Evolutionary conservation across 1,284 basidiomycete species (phyloP), one percentile per base, ranked within the genome.

Genomic region (Mycena citricolor): DNA sequence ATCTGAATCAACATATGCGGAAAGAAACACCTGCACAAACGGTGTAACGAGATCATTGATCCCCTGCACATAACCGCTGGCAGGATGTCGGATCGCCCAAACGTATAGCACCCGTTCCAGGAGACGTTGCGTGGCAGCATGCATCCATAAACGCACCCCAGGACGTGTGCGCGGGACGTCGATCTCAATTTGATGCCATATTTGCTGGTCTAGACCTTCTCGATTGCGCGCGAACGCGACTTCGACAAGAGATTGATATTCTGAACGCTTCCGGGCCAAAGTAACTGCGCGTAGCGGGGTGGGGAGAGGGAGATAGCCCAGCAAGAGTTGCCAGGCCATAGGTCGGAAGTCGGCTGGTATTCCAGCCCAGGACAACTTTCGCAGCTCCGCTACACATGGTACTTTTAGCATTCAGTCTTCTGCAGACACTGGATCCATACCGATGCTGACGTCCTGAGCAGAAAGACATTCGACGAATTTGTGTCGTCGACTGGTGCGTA

Each of bases 141-240:
- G 83, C 78, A 90, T 88, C 94, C 94, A 98, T 20, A 98, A 67
- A 24, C 72, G 75, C 8, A 94, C 83, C n/a, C 94, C 93, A 13
- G 94, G 93, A 44, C 94, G 72, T 25, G 94, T 98, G 33, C 94
- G 75, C 7, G 94, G 94, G 6, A 97, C 94, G 59, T 98, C 94
- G 51, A 97, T 97, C 61, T 93, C 90, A 58, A 97, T 97, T 64
- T 97, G 94, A 67, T 97, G 94, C 94, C 94, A 97, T 61, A 97
- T 94, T 67, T 90, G 87, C 59, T 93, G 90, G 65, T 97, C 94
- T 14, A 94, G 74, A 0, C 85, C 81, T 38, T 86, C 83, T 19
- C 81, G 77, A 44, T 90, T 93, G 35, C 87, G 78, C 8, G 87
- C 82, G 61, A 99, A 98, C n/a, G 95, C 88, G 14, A 94, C 74